Percentiles rank a stretch among this genome's conserved stretches.
Conservation (phyloP, 2,329 filamentous ascomycete species). For the Fusarium sp. region DNA sequence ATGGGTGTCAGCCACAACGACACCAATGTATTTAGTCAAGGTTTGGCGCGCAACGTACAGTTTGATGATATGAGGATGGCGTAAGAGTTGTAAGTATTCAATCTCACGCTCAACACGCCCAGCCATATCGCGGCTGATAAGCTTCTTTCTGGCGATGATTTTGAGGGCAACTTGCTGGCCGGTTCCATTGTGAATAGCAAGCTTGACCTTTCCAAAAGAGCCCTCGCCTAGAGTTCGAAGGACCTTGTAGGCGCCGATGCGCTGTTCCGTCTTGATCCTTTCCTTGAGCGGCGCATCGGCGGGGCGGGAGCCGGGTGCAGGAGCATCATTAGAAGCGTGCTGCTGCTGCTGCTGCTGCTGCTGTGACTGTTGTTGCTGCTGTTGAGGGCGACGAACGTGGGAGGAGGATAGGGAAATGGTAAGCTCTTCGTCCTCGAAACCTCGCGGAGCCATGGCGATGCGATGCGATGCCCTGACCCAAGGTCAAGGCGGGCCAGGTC, state of each 20-base stretch:
- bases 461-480: constrained; percentile 25
- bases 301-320: constrained; percentile 43
- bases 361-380: constrained; percentile 41
- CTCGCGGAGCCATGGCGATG: constrained; percentile 59
- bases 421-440: constrained; percentile 83
- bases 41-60: constrained; percentile 66
- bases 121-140: constrained; percentile 97
- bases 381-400: constrained; percentile 64
- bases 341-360: constrained; percentile 29
- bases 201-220: constrained; percentile 98
- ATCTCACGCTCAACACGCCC: constrained; percentile 98
- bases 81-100: constrained; percentile 92
- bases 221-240: constrained; percentile 93
- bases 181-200: constrained; percentile 90
- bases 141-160: constrained; percentile 95
- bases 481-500: constrained; percentile 24
- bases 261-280: constrained; percentile 75
- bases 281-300: constrained; percentile 51
- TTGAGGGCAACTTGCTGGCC: constrained; percentile 97
- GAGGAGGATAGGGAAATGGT: constrained; percentile 78
- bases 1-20: constrained; percentile 5
- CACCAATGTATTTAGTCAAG: background rate
- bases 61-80: constrained; percentile 99
- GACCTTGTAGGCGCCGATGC: constrained; percentile 91
- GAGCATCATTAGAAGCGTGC: constrained; percentile 35